These are phyloP conservation scores for Stylonectria norvegica DNA, from an alignment of 2,329 filamentous ascomycete genomes.

Conservation along the genomic window DNA sequence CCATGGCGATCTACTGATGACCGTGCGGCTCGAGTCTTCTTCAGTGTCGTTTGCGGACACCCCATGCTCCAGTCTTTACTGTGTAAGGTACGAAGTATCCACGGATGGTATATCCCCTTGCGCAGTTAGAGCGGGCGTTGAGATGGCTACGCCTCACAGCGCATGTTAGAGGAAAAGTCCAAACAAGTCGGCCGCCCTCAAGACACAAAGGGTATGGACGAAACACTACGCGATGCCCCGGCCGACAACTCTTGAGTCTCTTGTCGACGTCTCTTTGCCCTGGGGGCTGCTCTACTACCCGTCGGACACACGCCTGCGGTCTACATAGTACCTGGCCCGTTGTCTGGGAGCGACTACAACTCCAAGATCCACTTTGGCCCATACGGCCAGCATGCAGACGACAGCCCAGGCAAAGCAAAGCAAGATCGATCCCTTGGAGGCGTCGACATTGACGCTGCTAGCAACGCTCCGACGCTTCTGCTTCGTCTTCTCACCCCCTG, in stretches of 20 bases:
- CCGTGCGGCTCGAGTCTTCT: conserved; percentile 1
- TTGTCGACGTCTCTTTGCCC: no score
- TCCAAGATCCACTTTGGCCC: conserved; percentile 11
- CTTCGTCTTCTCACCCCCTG: conserved; percentile 11
- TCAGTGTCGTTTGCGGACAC: neutral
- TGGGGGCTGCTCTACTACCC: conserved; percentile 6
- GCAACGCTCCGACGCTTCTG: conserved; percentile 10
- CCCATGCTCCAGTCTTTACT: neutral
- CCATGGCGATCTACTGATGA: neutral
- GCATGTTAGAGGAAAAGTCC: no score
- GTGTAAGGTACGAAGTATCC: no score
- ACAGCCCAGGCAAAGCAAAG: conserved; percentile 12
- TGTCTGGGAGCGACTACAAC: conserved; percentile 15
- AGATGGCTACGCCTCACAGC: no score
- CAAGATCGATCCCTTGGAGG: conserved; percentile 17
- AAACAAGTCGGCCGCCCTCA: no score
- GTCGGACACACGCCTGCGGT: conserved; percentile 1
- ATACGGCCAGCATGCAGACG: conserved; percentile 14
- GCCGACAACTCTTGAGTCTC: no score
- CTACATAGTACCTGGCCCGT: conserved; percentile 6
- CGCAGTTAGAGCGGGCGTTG: no score
- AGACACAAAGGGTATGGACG: no score
- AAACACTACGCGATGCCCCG: no score
- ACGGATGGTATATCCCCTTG: no score
- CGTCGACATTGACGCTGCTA: conserved; percentile 14